Conservation (phyloP, 495 filamentous ascomycete genomes). For the Hyphodiscus hymeniophilus region DNA sequence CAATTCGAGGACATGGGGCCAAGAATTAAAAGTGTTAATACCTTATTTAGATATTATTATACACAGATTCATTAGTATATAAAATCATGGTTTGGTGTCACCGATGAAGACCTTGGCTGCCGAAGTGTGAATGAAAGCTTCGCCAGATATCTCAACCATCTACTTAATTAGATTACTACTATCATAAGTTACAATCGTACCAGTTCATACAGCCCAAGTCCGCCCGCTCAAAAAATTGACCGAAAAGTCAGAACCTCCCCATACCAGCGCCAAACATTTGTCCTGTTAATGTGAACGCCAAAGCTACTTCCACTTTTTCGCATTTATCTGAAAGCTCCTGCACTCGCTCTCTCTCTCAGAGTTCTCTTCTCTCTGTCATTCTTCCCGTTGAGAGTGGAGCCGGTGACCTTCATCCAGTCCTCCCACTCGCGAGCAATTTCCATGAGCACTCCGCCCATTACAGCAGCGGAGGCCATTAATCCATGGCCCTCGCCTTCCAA, state of each 20-base stretch:
- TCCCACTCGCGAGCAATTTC: conserved; percentile 95
- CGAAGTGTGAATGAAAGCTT: too few species aligned
- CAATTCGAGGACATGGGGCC: too few species aligned
- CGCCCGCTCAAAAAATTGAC: not conserved
- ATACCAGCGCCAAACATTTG: not conserved
- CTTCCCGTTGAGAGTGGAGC: conserved; percentile 2
- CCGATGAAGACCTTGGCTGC: too few species aligned
- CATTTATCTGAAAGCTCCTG: conserved; percentile 22
- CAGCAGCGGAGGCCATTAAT: conserved; percentile 85
- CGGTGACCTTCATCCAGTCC: conserved; percentile 64
- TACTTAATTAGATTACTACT: too few species aligned
- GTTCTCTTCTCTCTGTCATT: conserved; percentile 6
- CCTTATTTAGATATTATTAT: too few species aligned
- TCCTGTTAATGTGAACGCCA: not conserved
- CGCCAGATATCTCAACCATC: too few species aligned
- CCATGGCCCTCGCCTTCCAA: conserved; percentile 92
- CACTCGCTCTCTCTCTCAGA: conserved; percentile 22
- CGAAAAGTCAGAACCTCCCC: not conserved
- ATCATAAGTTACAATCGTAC: not conserved
- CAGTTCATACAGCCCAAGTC: not conserved
- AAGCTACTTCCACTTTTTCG: not conserved
- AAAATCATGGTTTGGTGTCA: too few species aligned
- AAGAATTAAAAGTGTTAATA: too few species aligned
- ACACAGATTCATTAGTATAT: too few species aligned
- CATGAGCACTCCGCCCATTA: conserved; percentile 89